These are phyloP conservation scores for Bipolaris gigantea DNA, from an alignment of 2,329 filamentous ascomycete species.

Conservation along the genomic window DNA sequence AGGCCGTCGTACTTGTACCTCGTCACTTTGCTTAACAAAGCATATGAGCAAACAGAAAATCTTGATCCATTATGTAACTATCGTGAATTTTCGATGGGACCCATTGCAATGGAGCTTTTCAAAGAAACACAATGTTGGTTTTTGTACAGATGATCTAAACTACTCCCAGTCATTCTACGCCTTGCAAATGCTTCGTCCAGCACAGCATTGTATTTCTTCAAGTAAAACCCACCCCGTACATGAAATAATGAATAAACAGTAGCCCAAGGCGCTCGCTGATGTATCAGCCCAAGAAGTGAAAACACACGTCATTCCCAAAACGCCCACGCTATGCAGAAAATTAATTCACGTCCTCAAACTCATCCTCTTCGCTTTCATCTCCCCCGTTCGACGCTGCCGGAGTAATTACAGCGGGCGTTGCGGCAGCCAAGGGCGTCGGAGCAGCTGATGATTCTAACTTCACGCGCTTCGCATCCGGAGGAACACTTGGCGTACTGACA, in stretches of 20 bases:
- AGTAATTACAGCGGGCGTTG: constrained; percentile 41
- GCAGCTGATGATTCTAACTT: constrained; percentile 58
- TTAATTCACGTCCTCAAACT: constrained; percentile 51
- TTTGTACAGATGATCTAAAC: not conserved
- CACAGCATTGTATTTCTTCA: not conserved
- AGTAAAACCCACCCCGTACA: not conserved
- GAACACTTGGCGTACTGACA: constrained; percentile 31
- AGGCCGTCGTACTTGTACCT: not conserved
- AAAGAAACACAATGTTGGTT: not conserved
- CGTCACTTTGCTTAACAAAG: not conserved
- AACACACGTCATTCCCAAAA: constrained; percentile 2
- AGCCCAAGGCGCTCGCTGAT: not conserved
- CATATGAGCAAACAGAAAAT: not conserved
- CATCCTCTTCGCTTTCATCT: constrained; percentile 52
- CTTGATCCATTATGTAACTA: not conserved
- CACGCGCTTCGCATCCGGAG: constrained; percentile 59
- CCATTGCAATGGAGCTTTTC: not conserved
- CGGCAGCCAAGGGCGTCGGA: constrained; percentile 35
- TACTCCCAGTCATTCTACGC: not conserved
- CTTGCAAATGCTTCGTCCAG: not conserved
- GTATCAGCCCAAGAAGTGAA: not conserved
- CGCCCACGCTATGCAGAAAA: constrained; percentile 21
- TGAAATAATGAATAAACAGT: not conserved
- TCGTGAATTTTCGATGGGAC: not conserved
- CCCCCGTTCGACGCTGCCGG: constrained; percentile 49